Base-by-base conservation (phyloP, 2,329 filamentous ascomycete genomes). In the Fusarium secorum region DNA sequence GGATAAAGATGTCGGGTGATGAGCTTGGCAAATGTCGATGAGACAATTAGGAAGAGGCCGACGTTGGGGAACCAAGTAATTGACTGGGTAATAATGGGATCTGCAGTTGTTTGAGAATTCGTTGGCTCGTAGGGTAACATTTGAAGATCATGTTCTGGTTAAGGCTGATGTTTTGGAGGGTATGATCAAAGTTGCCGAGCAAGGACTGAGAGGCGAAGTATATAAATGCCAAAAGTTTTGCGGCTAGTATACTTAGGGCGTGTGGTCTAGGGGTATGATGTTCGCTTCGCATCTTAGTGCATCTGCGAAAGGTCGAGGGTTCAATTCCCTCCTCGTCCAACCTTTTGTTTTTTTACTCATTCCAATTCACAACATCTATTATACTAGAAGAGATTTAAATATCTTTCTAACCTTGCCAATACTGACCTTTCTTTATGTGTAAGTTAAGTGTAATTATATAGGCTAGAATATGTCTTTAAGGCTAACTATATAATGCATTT, bases 241-340 rank as follows among this genome's bases (percentile, higher is more conserved):
- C n/a, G 11, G 17, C 1, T 17, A 2, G 1, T 36, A 56, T 33
- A 13, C 0, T 7, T 4, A 39, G 63, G 63, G 63, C 63, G 44
- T 66, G 45, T 66, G 63, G 63, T 66, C 63, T 66, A 66, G 63
- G 63, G 63, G 63, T 52, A 66, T 66, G 63, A 66, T 60, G 38
- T 66, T 66, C 63, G 51, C 63, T 66, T 66, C 63, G 63, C 63
- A 66, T 66, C 7, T 22, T n/a, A 3, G 2, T 49, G 61, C 33
- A 48, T 18, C n/a, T 66, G 63, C 51, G 63, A 66, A 66, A 66
- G 63, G 63, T 60, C 63, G 39, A 46, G 63, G 63, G 63, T 66
- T 66, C 63, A 66, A 66, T 66, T 66, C 63, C 63, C 63, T 51
- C 44, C 52, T 59, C 51, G 62, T 65, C 62, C 62, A 64, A 0